A percentile compares a stretch with the other conserved stretches of the same genome.
These are phyloP conservation scores for Aspergillus ellipticus DNA, from an alignment of 495 filamentous ascomycete genomes.

Conservation along the genomic window DNA sequence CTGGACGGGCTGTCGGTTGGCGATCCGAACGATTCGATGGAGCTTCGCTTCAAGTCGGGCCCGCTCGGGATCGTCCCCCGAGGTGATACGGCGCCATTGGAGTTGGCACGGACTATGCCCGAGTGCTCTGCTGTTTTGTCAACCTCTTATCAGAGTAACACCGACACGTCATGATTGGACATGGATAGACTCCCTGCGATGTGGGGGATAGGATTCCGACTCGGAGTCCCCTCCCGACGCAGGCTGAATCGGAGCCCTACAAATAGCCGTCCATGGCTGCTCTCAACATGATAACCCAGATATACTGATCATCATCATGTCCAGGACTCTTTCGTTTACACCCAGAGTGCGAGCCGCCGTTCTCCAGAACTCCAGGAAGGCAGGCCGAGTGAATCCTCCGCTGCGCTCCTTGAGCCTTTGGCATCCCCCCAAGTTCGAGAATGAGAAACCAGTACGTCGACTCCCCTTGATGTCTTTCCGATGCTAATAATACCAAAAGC, in stretches of 20 bases:
- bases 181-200: too few species aligned
- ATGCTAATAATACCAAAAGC: conserved; percentile 8
- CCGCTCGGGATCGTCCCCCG: too few species aligned
- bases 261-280: neutral
- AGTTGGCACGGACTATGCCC: neutral
- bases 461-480: too few species aligned
- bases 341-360: neutral
- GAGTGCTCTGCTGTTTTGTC: neutral
- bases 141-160: neutral
- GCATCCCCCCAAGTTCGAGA: conserved; percentile 30
- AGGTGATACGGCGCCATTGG: too few species aligned
- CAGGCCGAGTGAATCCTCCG: neutral
- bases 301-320: neutral
- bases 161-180: neutral
- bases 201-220: too few species aligned
- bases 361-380: neutral
- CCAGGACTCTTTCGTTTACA: neutral
- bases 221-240: too few species aligned
- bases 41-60: too few species aligned
- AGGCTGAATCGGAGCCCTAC: too few species aligned
- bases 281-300: neutral
- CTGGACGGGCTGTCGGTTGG: too few species aligned
- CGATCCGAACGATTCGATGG: too few species aligned
- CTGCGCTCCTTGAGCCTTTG: conserved; percentile 11
- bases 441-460: conserved; percentile 26